A percentile compares a stretch with the other conserved stretches of the same genome.
Conservation (phyloP, 2,329 filamentous ascomycete species). For the Dichotomopilus funicola region DNA sequence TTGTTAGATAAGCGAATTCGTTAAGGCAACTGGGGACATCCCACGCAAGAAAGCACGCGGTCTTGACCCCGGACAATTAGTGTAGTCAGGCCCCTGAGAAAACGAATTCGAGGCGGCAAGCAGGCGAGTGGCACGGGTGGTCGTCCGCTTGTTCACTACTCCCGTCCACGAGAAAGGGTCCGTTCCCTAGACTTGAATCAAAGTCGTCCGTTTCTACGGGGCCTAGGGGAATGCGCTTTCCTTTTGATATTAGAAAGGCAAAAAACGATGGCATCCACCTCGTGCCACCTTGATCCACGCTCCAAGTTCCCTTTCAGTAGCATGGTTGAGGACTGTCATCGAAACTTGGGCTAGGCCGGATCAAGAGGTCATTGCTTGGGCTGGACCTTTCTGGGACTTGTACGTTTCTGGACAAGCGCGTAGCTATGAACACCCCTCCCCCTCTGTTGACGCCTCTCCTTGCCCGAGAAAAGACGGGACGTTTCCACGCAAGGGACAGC, state of each 20-base stretch:
- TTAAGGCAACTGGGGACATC: neutral
- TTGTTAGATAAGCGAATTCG: neutral
- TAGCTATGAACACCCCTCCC: constrained; percentile 10
- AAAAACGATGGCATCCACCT: neutral
- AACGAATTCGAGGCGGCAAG: neutral
- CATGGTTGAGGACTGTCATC: constrained; percentile 6
- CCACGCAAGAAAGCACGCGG: neutral
- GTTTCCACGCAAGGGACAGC: neutral
- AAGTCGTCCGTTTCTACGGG: no score
- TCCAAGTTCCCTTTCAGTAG: neutral
- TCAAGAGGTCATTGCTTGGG: constrained; percentile 13
- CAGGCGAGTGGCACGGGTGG: neutral
- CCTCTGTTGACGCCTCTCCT: neutral
- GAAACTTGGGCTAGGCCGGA: constrained; percentile 17
- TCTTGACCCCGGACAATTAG: neutral
- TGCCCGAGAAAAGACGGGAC: neutral
- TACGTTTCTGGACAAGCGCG: neutral
- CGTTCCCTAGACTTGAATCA: no score
- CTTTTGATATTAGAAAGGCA: no score
- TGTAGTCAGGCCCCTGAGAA: neutral
- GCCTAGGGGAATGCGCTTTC: no score
- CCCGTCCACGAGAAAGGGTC: no score
- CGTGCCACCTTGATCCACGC: neutral
- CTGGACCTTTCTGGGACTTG: constrained; percentile 5
- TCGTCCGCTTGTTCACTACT: neutral